phyloP scores from a whole-genome alignment of 1,139 yeast genomes.

The Insectozyma bohioensis region DNA sequence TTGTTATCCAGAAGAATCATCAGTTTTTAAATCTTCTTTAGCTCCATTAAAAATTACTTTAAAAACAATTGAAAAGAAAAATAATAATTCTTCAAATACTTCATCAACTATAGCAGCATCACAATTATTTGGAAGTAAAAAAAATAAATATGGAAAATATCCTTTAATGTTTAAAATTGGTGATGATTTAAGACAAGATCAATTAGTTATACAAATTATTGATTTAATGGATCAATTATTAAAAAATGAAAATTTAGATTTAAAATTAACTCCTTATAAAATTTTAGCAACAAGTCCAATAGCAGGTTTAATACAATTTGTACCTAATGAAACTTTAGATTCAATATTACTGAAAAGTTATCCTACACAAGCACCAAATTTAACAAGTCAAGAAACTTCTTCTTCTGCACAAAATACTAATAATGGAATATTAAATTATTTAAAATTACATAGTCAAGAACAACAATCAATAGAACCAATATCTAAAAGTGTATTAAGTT shows the following conservation, averaged over 20 bases:
- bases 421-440: conserved; percentile 69
- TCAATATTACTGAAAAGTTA: conserved; percentile 64
- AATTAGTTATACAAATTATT: conserved; percentile 88
- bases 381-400: too few relatives aligned
- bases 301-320: conserved; percentile 91
- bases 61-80: conserved; percentile 46
- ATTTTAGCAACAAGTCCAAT: conserved; percentile 87
- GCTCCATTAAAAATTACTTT: conserved; percentile 85
- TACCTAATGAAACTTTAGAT: conserved; percentile 90
- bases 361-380: conserved; percentile 33
- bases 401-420: neutral
- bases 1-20: conserved; percentile 73
- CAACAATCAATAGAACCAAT: conserved; percentile 27
- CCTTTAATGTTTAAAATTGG: conserved; percentile 93
- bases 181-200: conserved; percentile 95
- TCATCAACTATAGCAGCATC: conserved; percentile 21
- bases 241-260: conserved; percentile 86
- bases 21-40: conserved; percentile 86
- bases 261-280: conserved; percentile 83
- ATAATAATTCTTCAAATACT: conserved; percentile 15
- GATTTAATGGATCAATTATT: conserved; percentile 87
- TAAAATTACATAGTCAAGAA: conserved; percentile 63
- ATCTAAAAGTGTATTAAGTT: conserved; percentile 28
- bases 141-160: conserved; percentile 53
- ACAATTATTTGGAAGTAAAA: conserved; percentile 36